Evolutionary conservation across 257 asterid species (phyloP), one percentile per base, ranked within the genome.

Genomic region (Solanum paucissectum): DNA sequence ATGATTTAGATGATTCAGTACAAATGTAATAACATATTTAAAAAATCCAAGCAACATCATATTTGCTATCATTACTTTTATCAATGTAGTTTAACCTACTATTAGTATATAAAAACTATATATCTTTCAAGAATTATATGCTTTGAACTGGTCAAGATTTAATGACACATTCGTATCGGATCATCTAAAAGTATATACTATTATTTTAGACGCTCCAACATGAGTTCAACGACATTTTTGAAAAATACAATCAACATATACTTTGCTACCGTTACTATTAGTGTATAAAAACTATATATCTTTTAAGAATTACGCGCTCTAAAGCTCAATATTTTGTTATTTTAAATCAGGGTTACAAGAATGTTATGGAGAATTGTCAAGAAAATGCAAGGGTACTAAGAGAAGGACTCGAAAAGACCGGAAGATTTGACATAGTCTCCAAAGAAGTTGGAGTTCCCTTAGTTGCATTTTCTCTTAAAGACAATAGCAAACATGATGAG

Each of bases 381-480:
- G 98, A 91, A 88, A 96, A 95, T 75, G 98, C 98, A 9, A 89
- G 29, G 91, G 95, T 93, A 32, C 94, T 95, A 8, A 96, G 88
- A 86, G 90, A 89, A 40, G 98, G 98, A 6, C 86, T 96, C 13
- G 99, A 94, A 91, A 90, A 88, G 62, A 95, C 95, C 37, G 98
- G 95, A 33, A 91, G 93, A 83, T 96, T 95, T 92, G 90, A 90
- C 91, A 94, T 94, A 58, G 89, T 96, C 29, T 95, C 99, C 32
- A 96, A 96, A 87, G 99, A 96, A 85, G 32, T 87, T n/a, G 99
- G 99, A 66, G 98, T 95, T 1, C 99, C 99, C 1, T 86, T 96
- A 33, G 98, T 96, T 66, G 99, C 99, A 21, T 94, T 95, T 89
- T 93, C 98, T 91, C 96, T 96, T 73, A 94, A 95, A 92, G 98